A percentile compares a stretch with the other conserved stretches of the same genome.
Evolutionary conservation across 1,284 basidiomycete genomes (phyloP).

Genomic region (Melampsora occidentalis): DNA sequence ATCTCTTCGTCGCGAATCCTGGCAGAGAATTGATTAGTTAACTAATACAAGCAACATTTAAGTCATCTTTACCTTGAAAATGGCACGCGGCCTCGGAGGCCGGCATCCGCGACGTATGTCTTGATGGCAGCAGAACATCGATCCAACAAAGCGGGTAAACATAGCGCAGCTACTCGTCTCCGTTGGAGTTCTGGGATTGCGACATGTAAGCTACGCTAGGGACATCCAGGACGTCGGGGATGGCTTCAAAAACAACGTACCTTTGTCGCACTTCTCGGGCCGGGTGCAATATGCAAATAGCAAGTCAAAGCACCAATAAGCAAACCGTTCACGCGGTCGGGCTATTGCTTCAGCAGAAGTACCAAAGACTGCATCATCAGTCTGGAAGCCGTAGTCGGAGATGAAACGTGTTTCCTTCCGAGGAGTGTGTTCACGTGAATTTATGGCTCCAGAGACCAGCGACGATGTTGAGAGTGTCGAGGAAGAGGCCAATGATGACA

Average conservation of each 20-base stretch:
- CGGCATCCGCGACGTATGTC: slow-evolving; percentile 75
- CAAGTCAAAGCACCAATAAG: slow-evolving; percentile 90
- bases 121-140: slow-evolving; percentile 69
- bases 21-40: slow-evolving; percentile 7
- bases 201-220: slow-evolving; percentile 44
- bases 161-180: slow-evolving; percentile 67
- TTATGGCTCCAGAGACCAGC: neutral
- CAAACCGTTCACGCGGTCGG: slow-evolving; percentile 74
- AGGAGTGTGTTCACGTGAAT: neutral
- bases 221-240: neutral
- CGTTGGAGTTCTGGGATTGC: slow-evolving; percentile 62
- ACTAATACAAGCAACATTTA: neutral
- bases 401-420: slow-evolving; percentile 46
- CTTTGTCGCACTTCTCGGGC: slow-evolving; percentile 61
- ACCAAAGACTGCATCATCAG: slow-evolving; percentile 57
- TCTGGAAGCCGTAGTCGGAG: slow-evolving; percentile 46
- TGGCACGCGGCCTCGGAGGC: slow-evolving; percentile 74
- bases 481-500: slow-evolving; percentile 49
- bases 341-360: slow-evolving; percentile 63
- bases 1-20: slow-evolving; percentile 86
- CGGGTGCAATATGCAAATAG: slow-evolving; percentile 68
- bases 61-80: slow-evolving; percentile 66
- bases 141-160: slow-evolving; percentile 67
- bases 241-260: slow-evolving; percentile 53
- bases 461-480: slow-evolving; percentile 3